Conservation (phyloP, 2,329 filamentous ascomycete genomes). For the Penicillium paneum region DNA sequence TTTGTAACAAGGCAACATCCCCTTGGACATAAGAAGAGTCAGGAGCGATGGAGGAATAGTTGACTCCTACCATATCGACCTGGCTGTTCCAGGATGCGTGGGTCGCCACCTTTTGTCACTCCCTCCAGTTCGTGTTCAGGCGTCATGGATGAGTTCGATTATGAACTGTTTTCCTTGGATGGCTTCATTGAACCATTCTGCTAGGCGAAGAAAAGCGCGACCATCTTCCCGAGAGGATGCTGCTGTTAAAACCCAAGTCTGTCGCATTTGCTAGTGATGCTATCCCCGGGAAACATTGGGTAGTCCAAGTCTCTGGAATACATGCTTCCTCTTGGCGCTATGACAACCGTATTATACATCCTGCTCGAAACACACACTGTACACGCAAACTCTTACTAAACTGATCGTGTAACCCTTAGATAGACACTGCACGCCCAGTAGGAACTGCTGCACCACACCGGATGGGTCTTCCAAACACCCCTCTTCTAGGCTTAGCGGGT, state of each 20-base stretch:
- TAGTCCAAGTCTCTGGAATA: conserved; percentile 42
- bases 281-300: conserved; percentile 49
- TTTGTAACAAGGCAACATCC: background rate
- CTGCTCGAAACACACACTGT: background rate
- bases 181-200: background rate
- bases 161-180: background rate
- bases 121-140: background rate
- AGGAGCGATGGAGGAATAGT: background rate
- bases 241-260: conserved; percentile 45
- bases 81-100: background rate
- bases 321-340: background rate
- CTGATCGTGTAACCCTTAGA: background rate
- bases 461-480: background rate
- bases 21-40: background rate
- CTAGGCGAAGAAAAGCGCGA: conserved; percentile 44
- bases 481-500: background rate
- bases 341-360: background rate
- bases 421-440: background rate
- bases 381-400: background rate
- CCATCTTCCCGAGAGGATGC: conserved; percentile 47
- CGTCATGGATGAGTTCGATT: background rate
- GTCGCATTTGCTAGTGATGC: conserved; percentile 51
- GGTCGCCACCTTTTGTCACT: background rate
- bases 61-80: background rate
- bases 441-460: background rate